A percentile compares a stretch with the other conserved stretches of the same genome.
These are phyloP conservation scores for Alternaria arbusti DNA, from an alignment of 2,329 filamentous ascomycete species.

Conservation along the genomic window DNA sequence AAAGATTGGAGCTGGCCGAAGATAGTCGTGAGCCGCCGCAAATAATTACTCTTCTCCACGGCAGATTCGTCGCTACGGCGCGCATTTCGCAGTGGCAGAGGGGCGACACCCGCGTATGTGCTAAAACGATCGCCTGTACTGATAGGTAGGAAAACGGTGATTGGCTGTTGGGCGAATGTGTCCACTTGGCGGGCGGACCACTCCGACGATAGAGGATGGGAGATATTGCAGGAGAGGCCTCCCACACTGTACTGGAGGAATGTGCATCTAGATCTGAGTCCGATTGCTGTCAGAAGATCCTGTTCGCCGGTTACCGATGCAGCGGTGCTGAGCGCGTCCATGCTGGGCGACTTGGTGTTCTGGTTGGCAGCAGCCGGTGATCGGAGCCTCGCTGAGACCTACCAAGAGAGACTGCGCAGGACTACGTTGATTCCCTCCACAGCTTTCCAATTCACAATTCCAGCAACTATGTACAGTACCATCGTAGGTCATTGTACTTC, in stretches of 20 bases:
- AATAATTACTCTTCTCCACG: conserved; percentile 33
- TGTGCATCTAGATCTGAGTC: conserved; percentile 11
- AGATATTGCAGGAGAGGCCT: conserved; percentile 16
- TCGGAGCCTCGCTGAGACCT: background rate
- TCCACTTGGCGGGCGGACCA: conserved; percentile 35
- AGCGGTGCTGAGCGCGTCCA: conserved; percentile 11
- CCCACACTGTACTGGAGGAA: conserved; percentile 21
- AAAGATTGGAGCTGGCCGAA: conserved; percentile 40
- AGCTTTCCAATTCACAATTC: background rate
- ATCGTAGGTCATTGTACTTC: background rate
- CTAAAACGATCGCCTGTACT: conserved; percentile 35
- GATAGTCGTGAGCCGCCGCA: conserved; percentile 35
- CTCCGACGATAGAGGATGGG: conserved; percentile 35
- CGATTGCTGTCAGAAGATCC: conserved; percentile 8
- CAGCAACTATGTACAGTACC: background rate
- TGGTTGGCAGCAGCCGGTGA: background rate
- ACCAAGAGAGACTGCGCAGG: background rate
- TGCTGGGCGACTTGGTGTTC: background rate
- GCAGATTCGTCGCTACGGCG: conserved; percentile 20
- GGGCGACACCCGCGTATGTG: conserved; percentile 31
- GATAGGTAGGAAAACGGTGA: conserved; percentile 32
- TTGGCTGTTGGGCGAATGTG: conserved; percentile 25
- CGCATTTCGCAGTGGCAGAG: conserved; percentile 22
- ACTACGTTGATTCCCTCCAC: background rate
- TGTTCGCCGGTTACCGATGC: conserved; percentile 40